These are phyloP conservation scores for Magnaporthales sp. DNA, from an alignment of 2,329 filamentous ascomycete genomes.

Conservation along the genomic window DNA sequence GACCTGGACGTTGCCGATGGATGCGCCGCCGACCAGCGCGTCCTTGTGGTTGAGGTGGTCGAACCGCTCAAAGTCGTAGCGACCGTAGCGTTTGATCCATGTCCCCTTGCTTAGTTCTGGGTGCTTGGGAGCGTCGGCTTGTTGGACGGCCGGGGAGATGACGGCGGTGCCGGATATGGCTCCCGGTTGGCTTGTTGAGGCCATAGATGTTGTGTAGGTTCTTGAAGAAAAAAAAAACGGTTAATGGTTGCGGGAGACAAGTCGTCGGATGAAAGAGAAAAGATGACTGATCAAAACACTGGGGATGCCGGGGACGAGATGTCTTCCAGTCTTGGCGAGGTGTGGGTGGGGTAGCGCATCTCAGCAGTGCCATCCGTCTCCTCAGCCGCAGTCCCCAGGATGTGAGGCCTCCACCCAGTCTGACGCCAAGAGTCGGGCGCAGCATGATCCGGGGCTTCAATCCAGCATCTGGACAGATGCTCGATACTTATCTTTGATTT, in stretches of 20 bases:
- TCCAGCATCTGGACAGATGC: background rate
- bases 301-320: too few relatives aligned
- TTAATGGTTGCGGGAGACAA: background rate
- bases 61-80: conserved; percentile 8
- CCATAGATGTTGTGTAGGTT: background rate
- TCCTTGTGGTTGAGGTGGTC: conserved; percentile 3
- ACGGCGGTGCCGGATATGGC: background rate
- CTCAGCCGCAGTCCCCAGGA: background rate
- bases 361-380: background rate
- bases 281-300: too few relatives aligned
- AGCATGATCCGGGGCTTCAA: background rate
- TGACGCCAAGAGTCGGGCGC: background rate
- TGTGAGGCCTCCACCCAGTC: background rate
- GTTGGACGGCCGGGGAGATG: background rate
- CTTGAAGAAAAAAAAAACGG: background rate
- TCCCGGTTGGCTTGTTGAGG: background rate
- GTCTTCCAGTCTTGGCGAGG: too few relatives aligned
- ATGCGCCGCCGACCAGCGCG: conserved; percentile 6
- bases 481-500: too few relatives aligned
- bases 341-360: background rate
- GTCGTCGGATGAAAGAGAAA: background rate
- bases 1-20: conserved; percentile 7
- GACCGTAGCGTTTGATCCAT: conserved; percentile 4
- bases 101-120: conserved; percentile 1
- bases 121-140: background rate